Conservation (phyloP, 768 basidiomycete species). For the Calocera viscosa region DNA sequence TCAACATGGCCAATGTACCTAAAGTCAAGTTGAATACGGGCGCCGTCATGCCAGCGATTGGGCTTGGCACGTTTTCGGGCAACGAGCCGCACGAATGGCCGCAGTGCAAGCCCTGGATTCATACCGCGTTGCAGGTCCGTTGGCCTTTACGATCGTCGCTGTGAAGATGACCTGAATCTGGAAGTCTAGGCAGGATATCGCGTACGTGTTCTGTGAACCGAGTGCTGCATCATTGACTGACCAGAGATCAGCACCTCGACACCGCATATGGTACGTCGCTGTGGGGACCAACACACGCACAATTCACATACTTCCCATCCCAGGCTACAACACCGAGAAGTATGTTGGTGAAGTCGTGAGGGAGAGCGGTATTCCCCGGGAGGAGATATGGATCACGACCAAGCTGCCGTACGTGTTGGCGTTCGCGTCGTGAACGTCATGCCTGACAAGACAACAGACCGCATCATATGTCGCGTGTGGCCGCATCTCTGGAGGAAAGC, state of each 20-base stretch:
- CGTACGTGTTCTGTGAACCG: neutral
- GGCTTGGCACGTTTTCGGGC: slow-evolving; percentile 37
- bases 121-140: neutral
- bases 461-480: neutral
- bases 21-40: slow-evolving; percentile 62
- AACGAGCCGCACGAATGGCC: neutral
- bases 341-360: slow-evolving; percentile 17
- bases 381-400: slow-evolving; percentile 19
- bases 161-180: neutral
- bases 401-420: slow-evolving; percentile 13
- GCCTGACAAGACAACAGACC: neutral
- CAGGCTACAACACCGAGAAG: slow-evolving; percentile 16
- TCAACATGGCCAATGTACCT: slow-evolving; percentile 22
- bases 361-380: slow-evolving; percentile 16
- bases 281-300: neutral
- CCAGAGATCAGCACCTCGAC: neutral
- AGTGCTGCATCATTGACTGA: neutral
- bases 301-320: neutral
- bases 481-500: neutral
- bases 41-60: slow-evolving; percentile 60
- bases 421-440: neutral
- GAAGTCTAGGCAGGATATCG: neutral
- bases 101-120: neutral
- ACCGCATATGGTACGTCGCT: neutral
- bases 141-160: neutral